Conservation (phyloP, 2,329 filamentous ascomycete genomes). For the Penicillium sp. region DNA sequence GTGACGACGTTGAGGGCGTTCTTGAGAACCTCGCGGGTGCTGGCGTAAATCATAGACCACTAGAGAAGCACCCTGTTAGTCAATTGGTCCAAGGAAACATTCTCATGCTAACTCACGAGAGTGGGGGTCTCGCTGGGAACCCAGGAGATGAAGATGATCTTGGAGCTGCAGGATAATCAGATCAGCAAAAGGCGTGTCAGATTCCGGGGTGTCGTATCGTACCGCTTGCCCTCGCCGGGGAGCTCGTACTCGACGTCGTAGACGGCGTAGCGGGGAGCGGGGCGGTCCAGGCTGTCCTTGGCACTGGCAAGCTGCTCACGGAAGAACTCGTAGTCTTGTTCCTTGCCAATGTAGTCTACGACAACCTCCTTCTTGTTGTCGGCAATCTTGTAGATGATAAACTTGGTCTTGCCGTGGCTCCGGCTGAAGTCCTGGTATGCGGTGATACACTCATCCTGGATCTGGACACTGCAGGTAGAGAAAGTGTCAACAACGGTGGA, state of each 20-base stretch:
- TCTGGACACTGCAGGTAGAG: slow-evolving; percentile 41
- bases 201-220: slow-evolving; percentile 16
- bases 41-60: slow-evolving; percentile 55
- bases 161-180: slow-evolving; percentile 40
- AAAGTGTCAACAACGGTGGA: slow-evolving; percentile 21
- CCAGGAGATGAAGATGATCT: slow-evolving; percentile 55
- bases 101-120: slow-evolving; percentile 35
- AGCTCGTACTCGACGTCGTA: slow-evolving; percentile 54
- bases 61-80: slow-evolving; percentile 23
- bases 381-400: slow-evolving; percentile 55
- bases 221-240: slow-evolving; percentile 52
- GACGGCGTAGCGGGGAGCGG: slow-evolving; percentile 51
- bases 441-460: slow-evolving; percentile 49
- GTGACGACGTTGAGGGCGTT: slow-evolving; percentile 47
- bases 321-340: slow-evolving; percentile 52
- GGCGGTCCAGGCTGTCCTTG: slow-evolving; percentile 45
- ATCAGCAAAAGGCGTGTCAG: slow-evolving; percentile 16
- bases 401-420: slow-evolving; percentile 48
- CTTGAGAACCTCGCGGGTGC: slow-evolving; percentile 51
- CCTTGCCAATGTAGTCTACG: slow-evolving; percentile 47
- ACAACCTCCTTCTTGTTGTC: slow-evolving; percentile 54
- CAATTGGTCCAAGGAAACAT: neutral
- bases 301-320: slow-evolving; percentile 46
- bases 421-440: slow-evolving; percentile 51
- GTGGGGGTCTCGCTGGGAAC: slow-evolving; percentile 43